A percentile compares a stretch with the other conserved stretches of the same genome.
Conservation (phyloP, 2,329 filamentous ascomycete genomes). For the Hymenoscyphus fraxineus region DNA sequence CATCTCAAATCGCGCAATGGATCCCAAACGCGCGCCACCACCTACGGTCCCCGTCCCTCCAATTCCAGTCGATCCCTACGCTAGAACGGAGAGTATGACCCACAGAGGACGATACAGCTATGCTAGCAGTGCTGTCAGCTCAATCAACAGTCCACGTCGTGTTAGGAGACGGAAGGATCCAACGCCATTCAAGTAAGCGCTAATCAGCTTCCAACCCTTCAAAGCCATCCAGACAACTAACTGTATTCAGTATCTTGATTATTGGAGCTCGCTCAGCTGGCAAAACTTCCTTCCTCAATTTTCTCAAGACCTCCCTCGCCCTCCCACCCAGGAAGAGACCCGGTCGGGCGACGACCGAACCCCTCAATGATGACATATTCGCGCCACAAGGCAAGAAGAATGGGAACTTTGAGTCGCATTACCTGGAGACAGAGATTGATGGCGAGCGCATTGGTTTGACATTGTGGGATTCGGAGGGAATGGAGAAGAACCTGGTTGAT, state of each 20-base stretch:
- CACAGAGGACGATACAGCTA: constrained; percentile 95
- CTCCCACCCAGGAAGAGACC: constrained; percentile 74
- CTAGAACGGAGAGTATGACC: constrained; percentile 89
- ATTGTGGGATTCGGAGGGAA: constrained; percentile 91
- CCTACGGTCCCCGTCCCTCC: constrained; percentile 45
- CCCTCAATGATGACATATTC: constrained; percentile 50
- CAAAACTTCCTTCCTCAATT: constrained; percentile 96
- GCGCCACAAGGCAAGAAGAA: constrained; percentile 34
- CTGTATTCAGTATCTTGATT: constrained; percentile 70
- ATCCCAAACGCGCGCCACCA: constrained; percentile 40
- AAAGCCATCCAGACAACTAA: constrained; percentile 14
- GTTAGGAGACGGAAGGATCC: constrained; percentile 94
- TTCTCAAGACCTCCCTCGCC: constrained; percentile 81
- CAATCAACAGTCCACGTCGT: constrained; percentile 87
- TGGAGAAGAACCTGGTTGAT: constrained; percentile 94
- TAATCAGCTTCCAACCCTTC: not conserved
- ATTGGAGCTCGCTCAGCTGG: constrained; percentile 83
- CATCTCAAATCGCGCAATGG: constrained; percentile 51
- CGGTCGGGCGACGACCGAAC: constrained; percentile 34
- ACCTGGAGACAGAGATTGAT: constrained; percentile 91
- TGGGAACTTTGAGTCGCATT: constrained; percentile 80
- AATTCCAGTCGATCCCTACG: constrained; percentile 65
- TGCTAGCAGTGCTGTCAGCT: constrained; percentile 84
- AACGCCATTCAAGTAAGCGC: constrained; percentile 90
- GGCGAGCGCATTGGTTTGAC: constrained; percentile 88